Evolutionary conservation across 805 yeast species (phyloP).

Genomic region (Hanseniaspora pseudoguilliermondii): DNA sequence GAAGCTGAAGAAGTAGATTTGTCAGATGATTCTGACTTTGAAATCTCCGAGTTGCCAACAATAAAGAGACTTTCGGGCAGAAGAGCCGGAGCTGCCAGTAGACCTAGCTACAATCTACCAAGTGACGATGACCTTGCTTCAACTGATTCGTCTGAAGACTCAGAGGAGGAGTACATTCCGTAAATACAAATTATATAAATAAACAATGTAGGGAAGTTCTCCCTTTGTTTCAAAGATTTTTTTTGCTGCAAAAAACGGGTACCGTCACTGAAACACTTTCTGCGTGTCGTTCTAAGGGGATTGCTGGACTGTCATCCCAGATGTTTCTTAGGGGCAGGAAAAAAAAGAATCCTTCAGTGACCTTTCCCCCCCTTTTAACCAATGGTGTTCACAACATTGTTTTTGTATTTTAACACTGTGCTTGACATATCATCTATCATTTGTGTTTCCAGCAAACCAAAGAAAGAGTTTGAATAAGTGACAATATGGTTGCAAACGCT

Average conservation of each 20-base stretch:
- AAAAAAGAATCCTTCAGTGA: too few species aligned
- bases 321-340: too few species aligned
- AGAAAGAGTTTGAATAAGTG: background rate
- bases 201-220: background rate
- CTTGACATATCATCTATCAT: too few species aligned
- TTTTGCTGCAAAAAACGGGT: too few species aligned
- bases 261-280: too few species aligned
- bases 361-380: too few species aligned
- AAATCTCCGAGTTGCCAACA: conserved; percentile 12
- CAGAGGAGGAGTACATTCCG: conserved; percentile 15
- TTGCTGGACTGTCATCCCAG: too few species aligned
- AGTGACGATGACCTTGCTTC: conserved; percentile 18
- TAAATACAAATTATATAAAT: background rate
- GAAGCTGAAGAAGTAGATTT: conserved; percentile 17
- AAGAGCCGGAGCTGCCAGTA: conserved; percentile 18
- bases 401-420: too few species aligned
- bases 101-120: conserved; percentile 23
- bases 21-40: conserved; percentile 6
- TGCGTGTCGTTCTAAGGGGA: too few species aligned
- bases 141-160: conserved; percentile 19
- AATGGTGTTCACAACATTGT: too few species aligned
- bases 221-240: background rate
- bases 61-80: conserved; percentile 16
- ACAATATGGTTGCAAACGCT: background rate
- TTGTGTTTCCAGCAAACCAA: too few species aligned